Conservation (phyloP, 805 yeast species). For the Priceomyces castillae region DNA sequence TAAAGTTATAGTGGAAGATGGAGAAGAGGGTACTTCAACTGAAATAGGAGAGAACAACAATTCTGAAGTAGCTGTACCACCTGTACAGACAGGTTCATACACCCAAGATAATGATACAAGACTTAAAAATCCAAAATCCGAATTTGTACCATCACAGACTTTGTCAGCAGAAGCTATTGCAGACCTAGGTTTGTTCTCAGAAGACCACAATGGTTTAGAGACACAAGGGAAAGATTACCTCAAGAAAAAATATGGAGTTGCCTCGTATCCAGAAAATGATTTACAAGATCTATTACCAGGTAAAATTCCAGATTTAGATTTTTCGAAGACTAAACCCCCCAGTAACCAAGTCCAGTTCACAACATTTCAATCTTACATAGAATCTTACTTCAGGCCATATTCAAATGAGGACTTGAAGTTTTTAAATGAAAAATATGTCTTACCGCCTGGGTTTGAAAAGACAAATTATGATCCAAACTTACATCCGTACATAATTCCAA, state of each 20-base stretch:
- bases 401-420: slow-evolving; percentile 80
- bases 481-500: slow-evolving; percentile 78
- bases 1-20: slow-evolving; percentile 4
- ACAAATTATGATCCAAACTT: slow-evolving; percentile 59
- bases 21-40: slow-evolving; percentile 4
- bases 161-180: slow-evolving; percentile 61
- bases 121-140: slow-evolving; percentile 69
- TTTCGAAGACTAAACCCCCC: slow-evolving; percentile 66
- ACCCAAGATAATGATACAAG: slow-evolving; percentile 57
- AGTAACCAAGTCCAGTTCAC: slow-evolving; percentile 88
- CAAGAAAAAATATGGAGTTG: slow-evolving; percentile 78
- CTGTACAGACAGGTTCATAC: slow-evolving; percentile 43
- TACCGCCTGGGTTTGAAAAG: slow-evolving; percentile 50
- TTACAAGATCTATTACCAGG: slow-evolving; percentile 81
- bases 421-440: slow-evolving; percentile 57
- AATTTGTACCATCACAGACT: slow-evolving; percentile 68
- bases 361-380: slow-evolving; percentile 82
- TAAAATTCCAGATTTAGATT: slow-evolving; percentile 80
- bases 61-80: slow-evolving; percentile 35
- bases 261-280: slow-evolving; percentile 82
- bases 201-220: slow-evolving; percentile 55
- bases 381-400: slow-evolving; percentile 76
- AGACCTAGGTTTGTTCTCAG: slow-evolving; percentile 63
- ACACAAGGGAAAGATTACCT: slow-evolving; percentile 72
- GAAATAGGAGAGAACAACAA: slow-evolving; percentile 1